phyloP scores from a whole-genome alignment of 495 filamentous ascomycete species.

The Staphylotrichum tortipilum region DNA sequence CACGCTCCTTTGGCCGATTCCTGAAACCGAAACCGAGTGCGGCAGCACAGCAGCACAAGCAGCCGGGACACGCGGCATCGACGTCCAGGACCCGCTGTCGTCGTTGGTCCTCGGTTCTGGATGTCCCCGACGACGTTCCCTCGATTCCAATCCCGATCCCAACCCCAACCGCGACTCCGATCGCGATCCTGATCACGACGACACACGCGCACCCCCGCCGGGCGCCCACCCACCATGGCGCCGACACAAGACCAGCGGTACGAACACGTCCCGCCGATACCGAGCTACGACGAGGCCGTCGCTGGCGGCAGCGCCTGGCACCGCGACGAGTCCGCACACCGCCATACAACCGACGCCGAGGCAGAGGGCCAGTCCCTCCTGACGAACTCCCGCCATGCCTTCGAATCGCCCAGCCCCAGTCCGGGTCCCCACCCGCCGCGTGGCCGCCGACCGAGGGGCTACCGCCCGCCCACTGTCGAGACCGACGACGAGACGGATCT shows the following conservation, averaged over 20 bases:
- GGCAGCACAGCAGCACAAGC: no score
- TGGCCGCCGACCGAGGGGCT: slow-evolving; percentile 41
- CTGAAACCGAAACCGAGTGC: no score
- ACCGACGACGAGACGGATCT: slow-evolving; percentile 38
- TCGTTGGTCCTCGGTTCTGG: slow-evolving; percentile 2
- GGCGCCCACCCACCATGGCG: slow-evolving; percentile 37
- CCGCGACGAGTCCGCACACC: slow-evolving; percentile 15
- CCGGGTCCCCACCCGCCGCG: slow-evolving; percentile 16
- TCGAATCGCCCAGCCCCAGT: slow-evolving; percentile 18
- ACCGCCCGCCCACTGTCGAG: slow-evolving; percentile 71
- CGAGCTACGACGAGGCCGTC: slow-evolving; percentile 87
- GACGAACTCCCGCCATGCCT: slow-evolving; percentile 27
- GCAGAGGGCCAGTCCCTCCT: slow-evolving; percentile 54
- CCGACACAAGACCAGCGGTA: slow-evolving; percentile 40
- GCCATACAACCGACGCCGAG: slow-evolving; percentile 14
- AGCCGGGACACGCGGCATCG: no score
- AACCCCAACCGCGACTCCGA: no score
- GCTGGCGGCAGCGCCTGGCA: slow-evolving; percentile 29
- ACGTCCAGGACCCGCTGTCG: no score
- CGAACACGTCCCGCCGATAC: slow-evolving; percentile 68
- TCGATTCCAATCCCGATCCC: no score
- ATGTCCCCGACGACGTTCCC: slow-evolving; percentile 12
- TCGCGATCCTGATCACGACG: no score
- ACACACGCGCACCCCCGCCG: no score
- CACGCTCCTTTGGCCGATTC: slow-evolving; percentile 10